Evolutionary conservation across 2,329 filamentous ascomycete species (phyloP), one percentile per base, ranked within the genome.

Genomic region (Botrytis pseudocinerea): DNA sequence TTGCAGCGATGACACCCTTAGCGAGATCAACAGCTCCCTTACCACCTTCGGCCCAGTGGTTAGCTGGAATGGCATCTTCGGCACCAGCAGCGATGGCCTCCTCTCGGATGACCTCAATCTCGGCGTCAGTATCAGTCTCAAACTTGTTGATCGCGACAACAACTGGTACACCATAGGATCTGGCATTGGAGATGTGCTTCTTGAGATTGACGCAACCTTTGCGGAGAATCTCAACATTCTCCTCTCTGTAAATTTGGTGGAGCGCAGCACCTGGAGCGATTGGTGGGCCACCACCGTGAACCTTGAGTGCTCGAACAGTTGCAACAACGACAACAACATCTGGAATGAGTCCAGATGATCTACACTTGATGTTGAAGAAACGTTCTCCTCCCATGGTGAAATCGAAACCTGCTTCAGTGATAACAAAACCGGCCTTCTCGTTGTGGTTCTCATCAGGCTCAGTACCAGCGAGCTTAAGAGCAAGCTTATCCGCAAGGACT

Each of bases 361-460:
- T 92, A 85, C 96, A 98, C 88, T 99, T 99, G 87, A 99, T 98
- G 86, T 99, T 98, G 90, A 99, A 98, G 88, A 99, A 99, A 70
- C 96, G 92, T 87, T 99, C 96, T 76, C 96, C 96, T 76, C 96
- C 96, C 96, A 99, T 99, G 79, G 96, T 98, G 85, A 99, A 99
- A 84, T 99, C 96, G 83, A 99, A 99, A 16, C 96, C 96, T 70
- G 96, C 95, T 83, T 99, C 96, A 2, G 96, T 99, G 54, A 99
- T 91, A 35, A 98, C 95, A 79, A 96, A 98, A 16, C 96, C 96
- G 44, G 93, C 89, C 86, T 96, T 95, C 78, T 91, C 86, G 69
- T 90, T 86, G 80, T 95, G 89, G 79, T 97, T 89, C 85, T 98
- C 96, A 77, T 97, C 95, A 9, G 91, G 88, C 83, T 99, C 96